phyloP scores from a whole-genome alignment of 2,329 filamentous ascomycete genomes.

The Periconia macrospinosa region DNA sequence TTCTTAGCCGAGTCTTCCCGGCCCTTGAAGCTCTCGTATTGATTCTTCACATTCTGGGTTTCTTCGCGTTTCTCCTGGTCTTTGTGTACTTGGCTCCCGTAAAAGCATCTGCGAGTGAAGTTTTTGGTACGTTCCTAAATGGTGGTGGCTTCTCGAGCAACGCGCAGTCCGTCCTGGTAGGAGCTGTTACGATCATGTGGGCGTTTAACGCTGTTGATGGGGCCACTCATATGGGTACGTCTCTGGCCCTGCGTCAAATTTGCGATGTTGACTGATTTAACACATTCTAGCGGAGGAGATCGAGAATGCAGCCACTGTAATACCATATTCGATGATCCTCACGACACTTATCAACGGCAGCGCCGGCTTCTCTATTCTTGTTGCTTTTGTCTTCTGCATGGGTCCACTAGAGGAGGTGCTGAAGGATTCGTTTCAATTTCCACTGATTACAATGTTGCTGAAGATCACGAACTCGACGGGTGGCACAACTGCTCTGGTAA shows the following conservation, averaged over 20 bases:
- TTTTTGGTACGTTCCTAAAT: constrained; percentile 47
- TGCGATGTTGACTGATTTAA: not conserved
- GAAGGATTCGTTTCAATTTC: not conserved
- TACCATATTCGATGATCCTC: constrained; percentile 37
- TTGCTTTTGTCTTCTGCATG: constrained; percentile 39
- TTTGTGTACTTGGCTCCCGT: constrained; percentile 15
- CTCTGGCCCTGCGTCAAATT: not conserved
- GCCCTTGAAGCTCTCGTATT: constrained; percentile 47
- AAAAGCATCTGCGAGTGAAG: constrained; percentile 35
- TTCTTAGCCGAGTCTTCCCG: constrained; percentile 46
- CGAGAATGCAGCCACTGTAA: constrained; percentile 16
- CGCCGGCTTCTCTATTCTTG: constrained; percentile 26
- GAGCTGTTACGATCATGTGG: constrained; percentile 26
- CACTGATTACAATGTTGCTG: not conserved
- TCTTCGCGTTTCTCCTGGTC: constrained; percentile 47
- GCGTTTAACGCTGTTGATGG: constrained; percentile 43
- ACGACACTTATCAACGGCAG: constrained; percentile 35
- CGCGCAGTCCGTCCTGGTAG: constrained; percentile 43
- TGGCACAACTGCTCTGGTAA: not conserved
- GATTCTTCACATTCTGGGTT: constrained; percentile 49
- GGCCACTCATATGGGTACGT: constrained; percentile 37
- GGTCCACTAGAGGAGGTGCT: constrained; percentile 23
- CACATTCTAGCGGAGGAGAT: constrained; percentile 23
- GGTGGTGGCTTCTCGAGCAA: constrained; percentile 42
- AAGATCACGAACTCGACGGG: not conserved